phyloP scores from a whole-genome alignment of 148 eudicot species.

The Camellia lanceoleosa region DNA sequence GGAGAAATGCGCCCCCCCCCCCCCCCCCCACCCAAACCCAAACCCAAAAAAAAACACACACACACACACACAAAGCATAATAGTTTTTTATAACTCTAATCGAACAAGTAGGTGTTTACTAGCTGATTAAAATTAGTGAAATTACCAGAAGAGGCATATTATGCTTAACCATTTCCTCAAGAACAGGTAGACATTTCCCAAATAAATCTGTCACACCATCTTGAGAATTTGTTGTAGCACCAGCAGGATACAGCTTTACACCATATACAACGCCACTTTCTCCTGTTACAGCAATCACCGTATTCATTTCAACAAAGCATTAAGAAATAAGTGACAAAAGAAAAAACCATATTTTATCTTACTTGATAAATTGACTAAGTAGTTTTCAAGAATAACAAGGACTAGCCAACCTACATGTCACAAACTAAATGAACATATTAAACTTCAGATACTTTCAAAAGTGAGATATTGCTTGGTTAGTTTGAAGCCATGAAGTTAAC shows the following conservation, averaged over 20 bases:
- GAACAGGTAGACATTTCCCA: constrained; percentile 85
- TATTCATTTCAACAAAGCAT: neutral
- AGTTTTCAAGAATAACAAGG: neutral
- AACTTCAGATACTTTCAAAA: neutral
- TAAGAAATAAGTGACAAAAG: constrained; percentile 1
- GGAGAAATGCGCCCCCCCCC: neutral
- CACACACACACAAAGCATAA: too few relatives aligned
- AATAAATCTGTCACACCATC: constrained; percentile 96
- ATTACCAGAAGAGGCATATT: constrained; percentile 84
- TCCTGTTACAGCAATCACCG: constrained; percentile 39
- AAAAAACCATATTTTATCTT: neutral
- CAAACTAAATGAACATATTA: neutral
- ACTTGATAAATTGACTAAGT: neutral
- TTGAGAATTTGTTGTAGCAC: constrained; percentile 98
- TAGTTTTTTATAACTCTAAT: neutral
- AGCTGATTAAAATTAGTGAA: constrained; percentile 5
- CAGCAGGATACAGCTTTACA: constrained; percentile 94
- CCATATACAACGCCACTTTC: constrained; percentile 81
- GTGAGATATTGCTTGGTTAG: neutral
- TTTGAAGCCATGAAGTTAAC: neutral
- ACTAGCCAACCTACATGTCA: neutral
- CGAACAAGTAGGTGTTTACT: neutral
- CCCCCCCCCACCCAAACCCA: too few relatives aligned
- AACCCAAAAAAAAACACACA: too few relatives aligned
- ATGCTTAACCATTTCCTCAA: constrained; percentile 86